Conservation (phyloP, 306 rosid species). For the Medicago ruthenica region DNA sequence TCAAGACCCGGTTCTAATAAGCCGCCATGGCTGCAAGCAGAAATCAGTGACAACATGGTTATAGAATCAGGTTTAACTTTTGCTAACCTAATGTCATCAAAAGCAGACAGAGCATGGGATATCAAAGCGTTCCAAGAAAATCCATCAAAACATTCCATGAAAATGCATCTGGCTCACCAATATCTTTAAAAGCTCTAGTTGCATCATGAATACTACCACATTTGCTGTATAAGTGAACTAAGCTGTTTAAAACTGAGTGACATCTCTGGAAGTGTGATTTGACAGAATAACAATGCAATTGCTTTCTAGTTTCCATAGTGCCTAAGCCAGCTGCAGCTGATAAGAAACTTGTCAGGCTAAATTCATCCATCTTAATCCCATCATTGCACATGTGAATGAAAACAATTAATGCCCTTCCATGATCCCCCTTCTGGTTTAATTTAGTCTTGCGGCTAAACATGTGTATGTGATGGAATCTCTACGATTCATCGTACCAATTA, state of each 20-base stretch:
- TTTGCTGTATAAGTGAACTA: conserved; percentile 69
- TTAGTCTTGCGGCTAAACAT: conserved; percentile 60
- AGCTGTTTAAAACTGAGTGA: conserved; percentile 59
- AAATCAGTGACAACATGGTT: conserved; percentile 58
- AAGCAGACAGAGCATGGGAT: conserved; percentile 62
- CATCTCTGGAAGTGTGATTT: conserved; percentile 58
- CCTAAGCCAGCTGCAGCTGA: conserved; percentile 73
- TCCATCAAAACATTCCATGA: conserved; percentile 75
- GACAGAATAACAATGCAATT: conserved; percentile 62
- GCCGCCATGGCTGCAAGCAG: conserved; percentile 70
- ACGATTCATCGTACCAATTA: conserved; percentile 51
- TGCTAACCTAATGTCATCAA: conserved; percentile 70
- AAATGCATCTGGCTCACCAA: conserved; percentile 55
- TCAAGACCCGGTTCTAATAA: conserved; percentile 63
- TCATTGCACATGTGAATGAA: conserved; percentile 56
- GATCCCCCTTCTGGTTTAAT: conserved; percentile 64
- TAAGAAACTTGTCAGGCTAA: conserved; percentile 66
- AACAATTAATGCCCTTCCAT: conserved; percentile 57
- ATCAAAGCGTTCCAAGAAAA: conserved; percentile 56
- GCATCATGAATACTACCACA: conserved; percentile 62
- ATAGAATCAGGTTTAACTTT: conserved; percentile 62
- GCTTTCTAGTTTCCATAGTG: conserved; percentile 62
- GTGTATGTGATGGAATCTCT: conserved; percentile 73
- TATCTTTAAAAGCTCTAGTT: conserved; percentile 55
- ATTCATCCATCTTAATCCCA: conserved; percentile 60